Evolutionary conservation across 2,329 filamentous ascomycete genomes (phyloP).

Genomic region (Diplodia seriata): DNA sequence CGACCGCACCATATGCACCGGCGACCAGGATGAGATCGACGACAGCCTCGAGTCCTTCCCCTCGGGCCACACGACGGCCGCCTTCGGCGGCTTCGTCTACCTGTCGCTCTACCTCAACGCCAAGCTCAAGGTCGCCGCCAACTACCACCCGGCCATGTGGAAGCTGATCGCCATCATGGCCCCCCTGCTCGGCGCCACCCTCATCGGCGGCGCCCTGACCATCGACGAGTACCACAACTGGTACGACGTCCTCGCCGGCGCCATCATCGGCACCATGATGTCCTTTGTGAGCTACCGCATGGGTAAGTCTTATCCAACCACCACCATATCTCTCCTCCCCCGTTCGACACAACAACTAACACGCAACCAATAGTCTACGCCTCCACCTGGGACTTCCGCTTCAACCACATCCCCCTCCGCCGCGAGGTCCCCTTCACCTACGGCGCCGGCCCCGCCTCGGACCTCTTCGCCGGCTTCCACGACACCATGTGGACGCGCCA

Average conservation of each 20-base stretch:
- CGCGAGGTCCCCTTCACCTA: slow-evolving; percentile 64
- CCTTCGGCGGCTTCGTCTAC: slow-evolving; percentile 74
- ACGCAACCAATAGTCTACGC: slow-evolving; percentile 55
- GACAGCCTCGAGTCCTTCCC: slow-evolving; percentile 75
- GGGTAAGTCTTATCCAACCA: slow-evolving; percentile 46
- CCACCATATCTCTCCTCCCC: neutral
- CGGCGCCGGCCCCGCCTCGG: slow-evolving; percentile 47
- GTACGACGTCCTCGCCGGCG: slow-evolving; percentile 75
- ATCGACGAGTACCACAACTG: slow-evolving; percentile 75
- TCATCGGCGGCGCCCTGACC: slow-evolving; percentile 73
- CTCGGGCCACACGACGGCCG: slow-evolving; percentile 75
- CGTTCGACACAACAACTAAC: neutral
- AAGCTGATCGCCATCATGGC: slow-evolving; percentile 70
- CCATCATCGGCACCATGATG: slow-evolving; percentile 68
- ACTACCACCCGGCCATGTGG: slow-evolving; percentile 77
- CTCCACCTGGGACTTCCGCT: slow-evolving; percentile 72
- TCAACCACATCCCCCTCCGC: slow-evolving; percentile 70
- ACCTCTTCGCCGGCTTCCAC: slow-evolving; percentile 55
- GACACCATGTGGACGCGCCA: slow-evolving; percentile 65
- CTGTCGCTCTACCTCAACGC: slow-evolving; percentile 77
- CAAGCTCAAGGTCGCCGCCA: slow-evolving; percentile 76
- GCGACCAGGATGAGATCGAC: slow-evolving; percentile 68
- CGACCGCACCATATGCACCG: slow-evolving; percentile 73
- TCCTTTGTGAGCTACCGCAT: slow-evolving; percentile 71
- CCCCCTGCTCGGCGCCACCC: slow-evolving; percentile 69